These are phyloP conservation scores for Boletus pseudo-olivaceus DNA, from an alignment of 768 basidiomycete species.

Conservation along the genomic window DNA sequence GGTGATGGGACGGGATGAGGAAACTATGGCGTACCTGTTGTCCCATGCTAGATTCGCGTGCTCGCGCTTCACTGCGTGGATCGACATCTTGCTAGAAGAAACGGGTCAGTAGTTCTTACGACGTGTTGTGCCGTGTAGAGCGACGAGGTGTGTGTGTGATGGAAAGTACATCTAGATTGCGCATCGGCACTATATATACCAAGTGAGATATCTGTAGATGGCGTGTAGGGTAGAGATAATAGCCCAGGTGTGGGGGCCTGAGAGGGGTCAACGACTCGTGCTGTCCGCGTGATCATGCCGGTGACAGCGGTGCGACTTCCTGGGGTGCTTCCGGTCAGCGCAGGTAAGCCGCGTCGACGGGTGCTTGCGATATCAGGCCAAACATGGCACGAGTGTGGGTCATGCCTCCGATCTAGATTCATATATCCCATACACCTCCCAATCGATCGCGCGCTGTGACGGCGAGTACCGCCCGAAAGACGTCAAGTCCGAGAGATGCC, in stretches of 20 bases:
- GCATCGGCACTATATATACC: conserved; percentile 12
- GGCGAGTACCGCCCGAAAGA: conserved; percentile 19
- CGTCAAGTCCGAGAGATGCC: conserved; percentile 59
- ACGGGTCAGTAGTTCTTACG: background rate
- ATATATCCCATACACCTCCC: conserved; percentile 30
- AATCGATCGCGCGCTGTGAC: conserved; percentile 31
- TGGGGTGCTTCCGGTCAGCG: background rate
- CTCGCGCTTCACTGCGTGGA: conserved; percentile 51
- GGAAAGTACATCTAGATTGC: conserved; percentile 4
- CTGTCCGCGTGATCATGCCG: background rate
- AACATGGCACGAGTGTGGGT: background rate
- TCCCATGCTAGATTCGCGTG: conserved; percentile 60
- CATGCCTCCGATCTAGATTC: conserved; percentile 3
- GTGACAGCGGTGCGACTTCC: background rate
- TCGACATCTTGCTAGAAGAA: conserved; percentile 34
- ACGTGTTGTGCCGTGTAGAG: background rate
- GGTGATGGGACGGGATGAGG: background rate
- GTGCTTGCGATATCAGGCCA: background rate
- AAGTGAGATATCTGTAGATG: conserved; percentile 3
- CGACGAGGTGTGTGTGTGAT: background rate
- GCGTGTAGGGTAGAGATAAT: background rate
- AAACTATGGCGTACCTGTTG: conserved; percentile 42
- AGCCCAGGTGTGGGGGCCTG: background rate
- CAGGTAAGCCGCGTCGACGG: no score
- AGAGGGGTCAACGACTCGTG: background rate